These are phyloP conservation scores for Thielaviopsis euricoi DNA, from an alignment of 2,329 filamentous ascomycete species.

Conservation along the genomic window DNA sequence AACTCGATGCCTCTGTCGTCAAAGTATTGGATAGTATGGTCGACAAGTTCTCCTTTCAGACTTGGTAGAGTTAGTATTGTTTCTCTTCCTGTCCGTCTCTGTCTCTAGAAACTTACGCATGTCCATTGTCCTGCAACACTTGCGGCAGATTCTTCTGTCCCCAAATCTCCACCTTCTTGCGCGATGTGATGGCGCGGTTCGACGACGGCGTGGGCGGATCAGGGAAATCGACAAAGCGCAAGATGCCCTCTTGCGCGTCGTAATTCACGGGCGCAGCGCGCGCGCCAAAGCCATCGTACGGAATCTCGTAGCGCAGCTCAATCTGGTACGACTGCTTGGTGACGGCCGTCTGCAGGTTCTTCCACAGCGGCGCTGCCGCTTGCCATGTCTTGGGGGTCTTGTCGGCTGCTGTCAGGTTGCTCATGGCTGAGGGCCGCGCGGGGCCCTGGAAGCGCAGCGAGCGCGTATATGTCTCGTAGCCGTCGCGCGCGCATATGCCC, in stretches of 20 bases:
- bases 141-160: slow-evolving; percentile 31
- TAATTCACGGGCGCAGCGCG: slow-evolving; percentile 27
- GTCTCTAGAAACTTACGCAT: slow-evolving; percentile 25
- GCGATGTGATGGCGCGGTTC: slow-evolving; percentile 29
- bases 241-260: slow-evolving; percentile 27
- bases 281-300: slow-evolving; percentile 20
- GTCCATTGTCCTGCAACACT: slow-evolving; percentile 34
- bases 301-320: slow-evolving; percentile 37
- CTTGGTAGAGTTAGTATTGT: slow-evolving; percentile 21
- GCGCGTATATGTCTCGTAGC: slow-evolving; percentile 31
- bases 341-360: slow-evolving; percentile 37
- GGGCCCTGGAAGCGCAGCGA: slow-evolving; percentile 38
- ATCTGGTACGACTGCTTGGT: slow-evolving; percentile 40
- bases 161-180: slow-evolving; percentile 40
- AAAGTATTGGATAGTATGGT: slow-evolving; percentile 37
- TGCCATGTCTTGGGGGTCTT: slow-evolving; percentile 24
- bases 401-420: slow-evolving; percentile 20
- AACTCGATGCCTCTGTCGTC: slow-evolving; percentile 34
- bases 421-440: slow-evolving; percentile 27
- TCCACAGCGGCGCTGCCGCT: slow-evolving; percentile 28
- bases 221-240: slow-evolving; percentile 44
- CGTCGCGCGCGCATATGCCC: slow-evolving; percentile 39
- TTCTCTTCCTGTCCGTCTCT: too few relatives aligned
- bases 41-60: slow-evolving; percentile 35
- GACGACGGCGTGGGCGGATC: slow-evolving; percentile 32